Percentiles rank a stretch among this genome's conserved stretches.
Conservation (phyloP, 257 asterid species). For the Solanum dulcamara region DNA sequence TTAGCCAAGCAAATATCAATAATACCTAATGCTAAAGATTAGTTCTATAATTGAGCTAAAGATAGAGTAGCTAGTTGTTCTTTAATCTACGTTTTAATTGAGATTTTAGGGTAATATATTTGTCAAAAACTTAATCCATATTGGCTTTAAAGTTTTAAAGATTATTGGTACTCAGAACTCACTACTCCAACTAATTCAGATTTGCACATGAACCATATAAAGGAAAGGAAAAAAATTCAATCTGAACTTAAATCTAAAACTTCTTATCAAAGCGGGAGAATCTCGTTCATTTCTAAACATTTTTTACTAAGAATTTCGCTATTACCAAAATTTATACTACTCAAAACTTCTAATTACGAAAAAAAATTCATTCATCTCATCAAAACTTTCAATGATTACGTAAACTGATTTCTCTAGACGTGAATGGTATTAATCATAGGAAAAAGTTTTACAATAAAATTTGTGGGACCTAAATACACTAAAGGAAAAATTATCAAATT, state of each 20-base stretch:
- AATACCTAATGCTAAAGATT: background rate
- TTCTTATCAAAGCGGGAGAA: background rate
- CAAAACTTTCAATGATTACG: background rate
- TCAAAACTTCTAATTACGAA: background rate
- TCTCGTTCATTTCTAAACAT: background rate
- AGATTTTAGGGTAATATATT: background rate
- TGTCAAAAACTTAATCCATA: background rate
- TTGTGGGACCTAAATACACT: constrained; percentile 13
- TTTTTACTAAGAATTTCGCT: background rate
- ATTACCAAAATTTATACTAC: background rate
- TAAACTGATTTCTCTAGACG: background rate
- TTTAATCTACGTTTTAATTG: background rate
- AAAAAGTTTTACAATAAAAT: background rate
- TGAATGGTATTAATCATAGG: background rate
- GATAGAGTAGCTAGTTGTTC: background rate
- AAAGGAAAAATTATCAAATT: no score
- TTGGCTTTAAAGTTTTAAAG: background rate
- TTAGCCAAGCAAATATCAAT: background rate
- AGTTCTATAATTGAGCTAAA: background rate
- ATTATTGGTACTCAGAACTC: background rate
- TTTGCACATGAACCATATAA: background rate
- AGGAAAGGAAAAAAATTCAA: no score
- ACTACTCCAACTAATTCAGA: background rate
- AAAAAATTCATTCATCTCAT: background rate
- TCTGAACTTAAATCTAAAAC: no score